Evolutionary conservation across 441 rosid species (phyloP), one percentile per base, ranked within the genome.

Genomic region (Capsella rubella): DNA sequence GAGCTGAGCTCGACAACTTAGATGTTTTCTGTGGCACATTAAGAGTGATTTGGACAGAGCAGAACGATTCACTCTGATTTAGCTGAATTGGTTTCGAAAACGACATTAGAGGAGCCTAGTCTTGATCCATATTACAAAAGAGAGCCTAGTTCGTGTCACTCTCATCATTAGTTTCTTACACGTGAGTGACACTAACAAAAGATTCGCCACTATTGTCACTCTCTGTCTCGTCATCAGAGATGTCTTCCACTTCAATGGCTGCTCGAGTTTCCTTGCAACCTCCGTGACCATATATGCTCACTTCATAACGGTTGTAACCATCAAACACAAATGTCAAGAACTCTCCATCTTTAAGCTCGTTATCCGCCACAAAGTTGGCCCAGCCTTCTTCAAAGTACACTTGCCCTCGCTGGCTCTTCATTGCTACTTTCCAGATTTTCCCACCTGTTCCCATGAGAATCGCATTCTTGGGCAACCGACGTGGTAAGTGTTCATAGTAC

Each of bases 381-480:
- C 67, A 63, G 1, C 67, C 67, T 63, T 29, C 14, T 6, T 15
- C 15, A n/a, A 63, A 45, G n/a, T 62, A 63, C 55, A 63, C 40
- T 63, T 63, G 42, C 12, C 16, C 42, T 2, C 14, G 42, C n/a
- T 0, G 15, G 15, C 42, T n/a, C 28, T n/a, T 15, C 68, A 16
- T 63, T 6, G 29, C 15, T 5, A 63, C 55, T 15, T 29, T 63
- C 68, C 54, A 46, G 11, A 45, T 5, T 1, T 15, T 45, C 3
- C 67, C 67, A 29, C 67, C 40, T 0, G 5, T 31, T 15, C 67
- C 67, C 28, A 45, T 45, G 0, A 63, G 53, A 45, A 31, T 63
- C 2, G 40, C 53, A 3, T 15, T 63, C 28, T 63, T 63, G n/a
- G 54, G 67, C 54, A 63, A 10, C 5, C 2, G 54, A 15, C 54